Evolutionary conservation across 2,329 filamentous ascomycete species (phyloP).

Genomic region (Akanthomyces lecanii): DNA sequence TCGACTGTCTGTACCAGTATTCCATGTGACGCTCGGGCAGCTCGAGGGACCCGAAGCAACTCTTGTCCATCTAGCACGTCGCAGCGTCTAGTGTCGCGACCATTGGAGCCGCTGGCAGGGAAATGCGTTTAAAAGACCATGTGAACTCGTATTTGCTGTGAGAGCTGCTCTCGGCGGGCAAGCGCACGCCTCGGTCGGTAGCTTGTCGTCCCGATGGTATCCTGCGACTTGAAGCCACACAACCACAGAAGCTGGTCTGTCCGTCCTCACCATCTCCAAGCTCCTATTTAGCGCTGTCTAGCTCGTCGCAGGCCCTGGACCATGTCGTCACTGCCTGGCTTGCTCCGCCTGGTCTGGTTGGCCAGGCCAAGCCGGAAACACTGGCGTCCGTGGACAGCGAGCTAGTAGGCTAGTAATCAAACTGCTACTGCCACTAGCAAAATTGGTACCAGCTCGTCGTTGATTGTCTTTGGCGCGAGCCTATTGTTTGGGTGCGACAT

Average conservation of each 20-base stretch:
- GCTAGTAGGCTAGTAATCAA: background rate
- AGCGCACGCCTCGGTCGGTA: background rate
- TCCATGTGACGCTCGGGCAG: constrained; percentile 2
- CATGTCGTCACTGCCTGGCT: constrained; percentile 24
- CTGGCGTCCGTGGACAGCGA: background rate
- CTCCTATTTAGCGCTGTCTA: background rate
- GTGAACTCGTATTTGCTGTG: background rate
- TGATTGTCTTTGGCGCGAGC: background rate
- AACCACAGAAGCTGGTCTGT: background rate
- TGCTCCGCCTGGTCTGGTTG: background rate
- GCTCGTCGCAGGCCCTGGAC: constrained; percentile 20
- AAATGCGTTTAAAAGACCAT: background rate
- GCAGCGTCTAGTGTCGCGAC: background rate
- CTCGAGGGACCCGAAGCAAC: background rate
- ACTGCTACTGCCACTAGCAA: too few relatives aligned
- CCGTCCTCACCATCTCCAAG: too few relatives aligned
- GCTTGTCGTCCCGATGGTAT: too few relatives aligned
- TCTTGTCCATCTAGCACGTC: background rate
- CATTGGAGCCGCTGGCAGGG: background rate
- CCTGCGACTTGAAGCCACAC: too few relatives aligned
- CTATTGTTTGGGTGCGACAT: background rate
- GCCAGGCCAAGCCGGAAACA: background rate
- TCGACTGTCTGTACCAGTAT: background rate
- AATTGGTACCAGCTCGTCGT: too few relatives aligned
- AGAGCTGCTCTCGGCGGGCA: background rate